Percentiles rank a stretch among this genome's conserved stretches.
These are phyloP conservation scores for Yamadazyma atmosphaerica DNA, from an alignment of 1,139 yeast genomes.

Conservation along the genomic window DNA sequence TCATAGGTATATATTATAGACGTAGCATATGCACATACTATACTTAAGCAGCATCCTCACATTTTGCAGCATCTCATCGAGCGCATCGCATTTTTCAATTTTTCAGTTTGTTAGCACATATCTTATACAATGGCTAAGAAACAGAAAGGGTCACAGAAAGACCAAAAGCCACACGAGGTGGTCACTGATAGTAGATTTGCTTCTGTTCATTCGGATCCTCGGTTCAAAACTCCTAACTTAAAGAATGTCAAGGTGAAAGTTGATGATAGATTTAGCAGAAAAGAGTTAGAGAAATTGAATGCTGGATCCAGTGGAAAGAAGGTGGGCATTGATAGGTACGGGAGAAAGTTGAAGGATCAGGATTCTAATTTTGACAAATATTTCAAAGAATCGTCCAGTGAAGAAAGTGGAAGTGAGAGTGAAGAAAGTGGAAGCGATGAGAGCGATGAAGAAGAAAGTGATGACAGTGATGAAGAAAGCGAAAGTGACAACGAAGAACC, in stretches of 20 bases:
- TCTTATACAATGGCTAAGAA: slow-evolving; percentile 30
- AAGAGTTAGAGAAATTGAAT: slow-evolving; percentile 64
- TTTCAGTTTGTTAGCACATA: too few species aligned
- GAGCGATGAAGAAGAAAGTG: slow-evolving; percentile 28
- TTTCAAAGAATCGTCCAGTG: slow-evolving; percentile 46
- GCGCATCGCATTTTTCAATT: slow-evolving; percentile 1
- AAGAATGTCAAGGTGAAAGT: slow-evolving; percentile 74
- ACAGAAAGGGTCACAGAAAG: slow-evolving; percentile 8
- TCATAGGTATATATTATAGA: too few species aligned
- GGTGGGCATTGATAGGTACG: slow-evolving; percentile 81
- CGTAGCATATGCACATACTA: too few species aligned
- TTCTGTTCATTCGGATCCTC: slow-evolving; percentile 81
- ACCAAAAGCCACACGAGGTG: slow-evolving; percentile 25
- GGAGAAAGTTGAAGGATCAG: slow-evolving; percentile 60
- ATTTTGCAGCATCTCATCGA: neutral
- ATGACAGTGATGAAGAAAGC: slow-evolving; percentile 18
- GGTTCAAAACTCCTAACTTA: slow-evolving; percentile 74
- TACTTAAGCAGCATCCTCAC: too few species aligned
- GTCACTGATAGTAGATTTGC: slow-evolving; percentile 75
- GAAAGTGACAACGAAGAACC: slow-evolving; percentile 15
- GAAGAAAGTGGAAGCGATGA: slow-evolving; percentile 24
- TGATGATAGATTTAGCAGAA: slow-evolving; percentile 81
- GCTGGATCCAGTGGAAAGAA: slow-evolving; percentile 47
- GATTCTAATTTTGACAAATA: slow-evolving; percentile 58
- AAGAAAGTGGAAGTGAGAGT: slow-evolving; percentile 16